Evolutionary conservation across 2,329 filamentous ascomycete species (phyloP).

Genomic region (Xylaria sp.): DNA sequence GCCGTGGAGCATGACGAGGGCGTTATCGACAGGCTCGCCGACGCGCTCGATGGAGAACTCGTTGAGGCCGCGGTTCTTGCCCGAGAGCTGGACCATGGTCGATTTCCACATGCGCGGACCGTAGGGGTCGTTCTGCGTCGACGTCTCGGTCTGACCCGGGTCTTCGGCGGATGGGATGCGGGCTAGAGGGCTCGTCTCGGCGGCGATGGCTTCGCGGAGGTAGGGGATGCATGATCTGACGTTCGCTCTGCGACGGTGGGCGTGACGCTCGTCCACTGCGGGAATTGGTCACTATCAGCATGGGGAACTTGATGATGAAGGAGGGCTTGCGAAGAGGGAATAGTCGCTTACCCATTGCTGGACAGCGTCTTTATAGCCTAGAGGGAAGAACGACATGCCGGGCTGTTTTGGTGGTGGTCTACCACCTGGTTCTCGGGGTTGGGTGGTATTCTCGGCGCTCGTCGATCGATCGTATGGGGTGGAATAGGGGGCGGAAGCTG

Average conservation of each 20-base stretch:
- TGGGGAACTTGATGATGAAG: conserved; percentile 14
- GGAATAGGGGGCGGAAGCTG: conserved; percentile 22
- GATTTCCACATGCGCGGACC: conserved; percentile 87
- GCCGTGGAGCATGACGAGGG: conserved; percentile 93
- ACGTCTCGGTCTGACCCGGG: conserved; percentile 51
- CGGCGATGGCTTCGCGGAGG: conserved; percentile 73
- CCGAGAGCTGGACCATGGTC: conserved; percentile 80
- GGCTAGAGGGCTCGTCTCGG: conserved; percentile 45
- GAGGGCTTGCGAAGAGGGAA: background rate
- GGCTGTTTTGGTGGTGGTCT: conserved; percentile 39
- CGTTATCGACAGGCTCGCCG: conserved; percentile 80
- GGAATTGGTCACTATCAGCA: conserved; percentile 30
- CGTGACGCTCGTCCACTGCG: conserved; percentile 82
- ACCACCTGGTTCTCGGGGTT: conserved; percentile 40
- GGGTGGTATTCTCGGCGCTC: conserved; percentile 53
- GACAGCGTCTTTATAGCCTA: conserved; percentile 90
- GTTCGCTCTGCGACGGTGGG: conserved; percentile 84
- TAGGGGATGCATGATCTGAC: conserved; percentile 88
- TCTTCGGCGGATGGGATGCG: conserved; percentile 45
- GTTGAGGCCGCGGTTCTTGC: conserved; percentile 86
- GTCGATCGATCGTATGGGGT: conserved; percentile 50
- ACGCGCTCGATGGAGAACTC: conserved; percentile 90
- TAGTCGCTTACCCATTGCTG: conserved; percentile 78
- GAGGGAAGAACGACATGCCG: conserved; percentile 69
- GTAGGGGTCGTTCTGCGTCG: conserved; percentile 71